Base-by-base conservation (phyloP, 345 rosid species). In the Euphorbia lathyris region DNA sequence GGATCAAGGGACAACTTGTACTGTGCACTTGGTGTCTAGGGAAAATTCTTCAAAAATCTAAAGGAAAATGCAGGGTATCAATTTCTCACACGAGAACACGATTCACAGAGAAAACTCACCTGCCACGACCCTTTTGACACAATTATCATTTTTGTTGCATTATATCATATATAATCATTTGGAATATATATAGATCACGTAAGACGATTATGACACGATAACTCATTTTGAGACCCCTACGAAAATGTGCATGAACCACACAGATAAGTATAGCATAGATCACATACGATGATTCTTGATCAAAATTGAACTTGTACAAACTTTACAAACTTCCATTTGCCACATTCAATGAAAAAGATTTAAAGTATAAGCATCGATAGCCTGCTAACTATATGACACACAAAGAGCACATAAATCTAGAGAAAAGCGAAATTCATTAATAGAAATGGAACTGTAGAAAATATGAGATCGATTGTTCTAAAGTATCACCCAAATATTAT, bases 401-500 rank as follows among this genome's bases (percentile, higher is more conserved):
- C 14, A 13, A 9, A 20, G 25, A 51, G 36, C 27, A 23, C 19
- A 57, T 57, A 22, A 32, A 60, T 32, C 8, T 13, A 23, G 1
- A 30, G 51, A 27, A 27, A 32, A 50, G 19, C 5, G 32, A 32
- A 51, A 36, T 48, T 48, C 10, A 13, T 20, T 7, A 9, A 38
- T 14, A 23, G 14, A 38, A 12, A n/a, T 23, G 51, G 22, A 68
- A 68, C 1, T 12, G 2, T 14, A 47, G 43, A 22, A 0, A 32
- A 59, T 1, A 43, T 13, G 0, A 7, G n/a, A 38, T 1, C 4
- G 9, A 43, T 29, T 27, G 14, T 16, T 45, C 50, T 9, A 19
- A 63, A 72, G 40, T 42, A 50, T 25, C 3, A 38, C 22, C 55
- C 38, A 36, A 73, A 59, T 47, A 60, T n/a, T 16, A 53, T 51